These are phyloP conservation scores for Peniophora sp. DNA, from an alignment of 1,284 basidiomycete species.

Conservation along the genomic window DNA sequence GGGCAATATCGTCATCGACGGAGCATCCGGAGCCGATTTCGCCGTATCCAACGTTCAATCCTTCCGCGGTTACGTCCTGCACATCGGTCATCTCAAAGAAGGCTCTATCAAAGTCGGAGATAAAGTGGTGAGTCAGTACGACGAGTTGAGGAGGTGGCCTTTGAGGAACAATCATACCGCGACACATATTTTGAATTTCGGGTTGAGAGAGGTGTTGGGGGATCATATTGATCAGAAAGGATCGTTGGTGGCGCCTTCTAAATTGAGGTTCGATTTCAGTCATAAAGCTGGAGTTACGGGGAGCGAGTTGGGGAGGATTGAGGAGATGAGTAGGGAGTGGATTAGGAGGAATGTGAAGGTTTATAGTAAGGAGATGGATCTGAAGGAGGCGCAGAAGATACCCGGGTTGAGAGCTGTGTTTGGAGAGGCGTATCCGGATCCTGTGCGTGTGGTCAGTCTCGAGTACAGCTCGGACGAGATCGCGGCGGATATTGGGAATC, in stretches of 20 bases:
- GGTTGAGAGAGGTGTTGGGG: constrained; percentile 87
- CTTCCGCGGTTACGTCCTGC: constrained; percentile 82
- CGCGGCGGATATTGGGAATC: constrained; percentile 75
- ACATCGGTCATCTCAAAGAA: constrained; percentile 83
- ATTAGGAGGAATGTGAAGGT: constrained; percentile 86
- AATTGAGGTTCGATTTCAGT: constrained; percentile 97
- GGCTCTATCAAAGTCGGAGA: constrained; percentile 64
- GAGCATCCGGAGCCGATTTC: constrained; percentile 86
- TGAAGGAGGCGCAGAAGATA: constrained; percentile 82
- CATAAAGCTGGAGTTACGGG: constrained; percentile 84
- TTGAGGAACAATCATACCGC: constrained; percentile 97
- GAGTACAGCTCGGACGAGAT: constrained; percentile 88
- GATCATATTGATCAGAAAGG: constrained; percentile 98
- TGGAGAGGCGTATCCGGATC: constrained; percentile 96
- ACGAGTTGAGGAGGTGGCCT: constrained; percentile 89
- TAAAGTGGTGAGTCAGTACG: constrained; percentile 66
- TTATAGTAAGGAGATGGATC: constrained; percentile 79
- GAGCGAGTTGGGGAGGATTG: constrained; percentile 78
- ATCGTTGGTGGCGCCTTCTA: constrained; percentile 91
- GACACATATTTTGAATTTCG: constrained; percentile 96
- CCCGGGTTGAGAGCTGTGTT: constrained; percentile 95
- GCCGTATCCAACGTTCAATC: constrained; percentile 91
- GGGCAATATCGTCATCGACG: constrained; percentile 91
- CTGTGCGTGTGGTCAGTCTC: constrained; percentile 90
- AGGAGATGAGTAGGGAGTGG: constrained; percentile 82